phyloP scores from a whole-genome alignment of 768 basidiomycete genomes.

The Lentinula sp. region DNA sequence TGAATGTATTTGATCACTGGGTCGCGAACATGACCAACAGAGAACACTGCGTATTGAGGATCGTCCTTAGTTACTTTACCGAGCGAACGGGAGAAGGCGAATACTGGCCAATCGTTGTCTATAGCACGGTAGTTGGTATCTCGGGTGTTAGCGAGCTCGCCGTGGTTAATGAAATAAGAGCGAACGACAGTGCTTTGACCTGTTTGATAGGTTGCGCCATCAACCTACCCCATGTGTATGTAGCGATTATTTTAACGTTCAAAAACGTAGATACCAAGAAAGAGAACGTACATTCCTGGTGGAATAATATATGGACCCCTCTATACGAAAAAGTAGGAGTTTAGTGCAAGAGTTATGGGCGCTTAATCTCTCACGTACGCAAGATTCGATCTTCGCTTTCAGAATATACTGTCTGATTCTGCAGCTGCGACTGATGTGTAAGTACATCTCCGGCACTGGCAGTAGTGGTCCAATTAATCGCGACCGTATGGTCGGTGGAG shows the following conservation, averaged over 20 bases:
- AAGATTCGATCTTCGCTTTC: conserved; percentile 43
- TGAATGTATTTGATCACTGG: conserved; percentile 24
- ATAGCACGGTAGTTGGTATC: conserved; percentile 38
- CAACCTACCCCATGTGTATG: neutral
- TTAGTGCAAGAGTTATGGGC: neutral
- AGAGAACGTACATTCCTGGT: conserved; percentile 17
- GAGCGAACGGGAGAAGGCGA: conserved; percentile 42
- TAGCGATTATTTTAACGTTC: neutral
- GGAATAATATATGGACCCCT: conserved; percentile 39
- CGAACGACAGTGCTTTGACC: conserved; percentile 32
- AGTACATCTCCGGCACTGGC: conserved; percentile 27
- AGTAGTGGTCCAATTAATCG: conserved; percentile 39
- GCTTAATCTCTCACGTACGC: conserved; percentile 20
- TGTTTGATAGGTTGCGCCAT: conserved; percentile 36
- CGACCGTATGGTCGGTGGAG: conserved; percentile 21
- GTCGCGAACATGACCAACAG: conserved; percentile 32
- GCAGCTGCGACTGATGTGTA: conserved; percentile 38
- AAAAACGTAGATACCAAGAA: neutral
- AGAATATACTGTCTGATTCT: conserved; percentile 21
- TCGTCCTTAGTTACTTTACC: conserved; percentile 25
- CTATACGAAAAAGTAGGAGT: conserved; percentile 16
- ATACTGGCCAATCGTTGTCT: conserved; percentile 32
- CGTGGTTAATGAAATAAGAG: conserved; percentile 31
- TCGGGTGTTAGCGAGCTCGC: conserved; percentile 30
- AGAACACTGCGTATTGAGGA: conserved; percentile 26